Evolutionary conservation across 2,329 filamentous ascomycete species (phyloP).

Genomic region (Epichloe glyceriae): DNA sequence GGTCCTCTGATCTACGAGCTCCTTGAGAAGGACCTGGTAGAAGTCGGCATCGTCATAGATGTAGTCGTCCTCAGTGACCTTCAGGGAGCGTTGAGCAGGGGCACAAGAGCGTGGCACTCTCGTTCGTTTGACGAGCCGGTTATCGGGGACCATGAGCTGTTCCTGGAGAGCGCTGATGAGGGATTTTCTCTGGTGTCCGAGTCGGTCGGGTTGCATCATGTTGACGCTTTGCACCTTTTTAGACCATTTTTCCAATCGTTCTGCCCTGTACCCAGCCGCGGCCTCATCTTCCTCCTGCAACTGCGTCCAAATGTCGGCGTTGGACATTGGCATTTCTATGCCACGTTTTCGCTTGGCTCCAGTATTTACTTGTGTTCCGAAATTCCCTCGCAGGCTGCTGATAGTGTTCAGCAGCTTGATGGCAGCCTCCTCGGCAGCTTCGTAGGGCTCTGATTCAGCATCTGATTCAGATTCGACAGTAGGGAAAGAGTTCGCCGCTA

Average conservation of each 20-base stretch:
- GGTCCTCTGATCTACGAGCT: constrained; percentile 81
- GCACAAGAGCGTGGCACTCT: constrained; percentile 65
- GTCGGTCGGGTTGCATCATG: constrained; percentile 13
- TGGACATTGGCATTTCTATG: constrained; percentile 42
- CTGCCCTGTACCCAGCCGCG: constrained; percentile 48
- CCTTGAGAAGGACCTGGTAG: constrained; percentile 84
- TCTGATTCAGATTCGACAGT: constrained; percentile 26
- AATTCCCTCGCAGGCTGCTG: constrained; percentile 51
- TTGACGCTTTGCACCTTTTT: constrained; percentile 47
- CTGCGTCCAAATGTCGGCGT: constrained; percentile 56
- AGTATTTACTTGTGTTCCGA: constrained; percentile 36
- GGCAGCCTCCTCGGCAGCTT: constrained; percentile 73
- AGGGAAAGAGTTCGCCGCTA: constrained; percentile 64
- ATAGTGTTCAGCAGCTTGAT: constrained; percentile 75
- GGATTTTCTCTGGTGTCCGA: constrained; percentile 21
- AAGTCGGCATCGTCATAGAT: constrained; percentile 94
- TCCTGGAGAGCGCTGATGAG: constrained; percentile 56
- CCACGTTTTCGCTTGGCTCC: constrained; percentile 50
- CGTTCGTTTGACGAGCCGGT: constrained; percentile 53
- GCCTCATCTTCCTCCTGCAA: constrained; percentile 54
- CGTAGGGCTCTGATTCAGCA: constrained; percentile 41
- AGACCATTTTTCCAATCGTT: constrained; percentile 82
- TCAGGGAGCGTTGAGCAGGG: constrained; percentile 49
- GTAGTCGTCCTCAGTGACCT: constrained; percentile 41
- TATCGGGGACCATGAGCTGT: constrained; percentile 51